These are phyloP conservation scores for Trichomonascus vanleenenianus DNA, from an alignment of 805 yeast species.

Conservation along the genomic window DNA sequence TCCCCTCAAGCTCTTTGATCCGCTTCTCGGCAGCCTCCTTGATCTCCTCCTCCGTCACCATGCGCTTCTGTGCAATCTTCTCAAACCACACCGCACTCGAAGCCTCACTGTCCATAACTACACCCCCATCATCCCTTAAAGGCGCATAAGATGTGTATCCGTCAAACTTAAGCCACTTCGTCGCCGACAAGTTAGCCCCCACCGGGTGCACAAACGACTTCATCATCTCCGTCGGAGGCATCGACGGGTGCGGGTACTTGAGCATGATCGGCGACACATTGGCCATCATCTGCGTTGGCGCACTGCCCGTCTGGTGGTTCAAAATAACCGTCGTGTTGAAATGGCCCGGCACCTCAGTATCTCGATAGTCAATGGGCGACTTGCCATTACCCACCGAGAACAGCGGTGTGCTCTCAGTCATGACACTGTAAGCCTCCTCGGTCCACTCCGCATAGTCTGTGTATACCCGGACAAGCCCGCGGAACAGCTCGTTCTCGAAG, in stretches of 20 bases:
- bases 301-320: slow-evolving; percentile 43
- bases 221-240: slow-evolving; percentile 47
- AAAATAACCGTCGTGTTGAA: slow-evolving; percentile 54
- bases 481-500: slow-evolving; percentile 19
- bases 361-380: slow-evolving; percentile 70
- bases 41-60: slow-evolving; percentile 31
- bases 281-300: slow-evolving; percentile 27
- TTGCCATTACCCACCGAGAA: slow-evolving; percentile 66
- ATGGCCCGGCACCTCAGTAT: slow-evolving; percentile 57
- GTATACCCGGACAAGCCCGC: slow-evolving; percentile 30
- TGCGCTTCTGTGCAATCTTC: slow-evolving; percentile 15
- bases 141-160: slow-evolving; percentile 58
- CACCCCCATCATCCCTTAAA: slow-evolving; percentile 47
- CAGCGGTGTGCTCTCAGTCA: slow-evolving; percentile 63
- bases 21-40: slow-evolving; percentile 29
- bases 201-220: slow-evolving; percentile 29
- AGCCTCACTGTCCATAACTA: slow-evolving; percentile 39
- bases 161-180: slow-evolving; percentile 55
- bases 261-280: slow-evolving; percentile 35
- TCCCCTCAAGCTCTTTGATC: neutral
- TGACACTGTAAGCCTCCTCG: slow-evolving; percentile 65
- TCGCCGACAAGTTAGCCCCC: slow-evolving; percentile 44
- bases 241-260: slow-evolving; percentile 37
- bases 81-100: slow-evolving; percentile 29
- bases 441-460: slow-evolving; percentile 75